Base-by-base conservation (phyloP, 345 rosid genomes). In the Aegle marmelos region DNA sequence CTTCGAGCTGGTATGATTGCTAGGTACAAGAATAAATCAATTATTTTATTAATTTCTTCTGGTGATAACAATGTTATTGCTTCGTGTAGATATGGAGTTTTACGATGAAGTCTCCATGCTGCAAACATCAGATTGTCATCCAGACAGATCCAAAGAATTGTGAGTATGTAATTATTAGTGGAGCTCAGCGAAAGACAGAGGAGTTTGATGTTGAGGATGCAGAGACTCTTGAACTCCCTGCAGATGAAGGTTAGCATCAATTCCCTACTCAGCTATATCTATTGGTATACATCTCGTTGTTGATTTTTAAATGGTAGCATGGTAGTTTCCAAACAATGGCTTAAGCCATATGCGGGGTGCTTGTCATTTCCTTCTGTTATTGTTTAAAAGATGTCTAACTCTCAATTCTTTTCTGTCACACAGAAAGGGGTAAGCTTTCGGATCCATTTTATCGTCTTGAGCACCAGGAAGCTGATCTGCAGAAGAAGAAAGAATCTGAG, bases 121-220 rank as follows among this genome's bases (percentile, higher is more conserved):
- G 99, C 87, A 94, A 89, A 77, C 89, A 93, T 74, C 90, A 91
- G 87, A 97, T 97, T 67, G 91, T 92, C 72, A 91, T 97, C 76
- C 98, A 97, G 87, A 94, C 98, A 30, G 98, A 97, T 88, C 99
- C 98, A 4, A 91, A 94, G 79, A 93, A 94, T 82, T 97, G 99
- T 31, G 92, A 94, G 79, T 94, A 97, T 72, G 86, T 94, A 33
- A 94, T 97, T 64, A 90, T 91, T 39, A 91, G 97, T 83, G 98
- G 98, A 66, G 98, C 99, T 63, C 97, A 91, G 86, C 67, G 70
- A 68, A 94, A 94, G 89, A 90, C 79, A 17, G 99, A 91, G 83
- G 98, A 89, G 25, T 97, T 84, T 81, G 98, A 97, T 41, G 88
- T 87, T 66, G 98, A 93, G 87, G 98, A 97, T 85, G 98, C 97